Base-by-base conservation (phyloP, 805 yeast species). In the Starmera quercuum region DNA sequence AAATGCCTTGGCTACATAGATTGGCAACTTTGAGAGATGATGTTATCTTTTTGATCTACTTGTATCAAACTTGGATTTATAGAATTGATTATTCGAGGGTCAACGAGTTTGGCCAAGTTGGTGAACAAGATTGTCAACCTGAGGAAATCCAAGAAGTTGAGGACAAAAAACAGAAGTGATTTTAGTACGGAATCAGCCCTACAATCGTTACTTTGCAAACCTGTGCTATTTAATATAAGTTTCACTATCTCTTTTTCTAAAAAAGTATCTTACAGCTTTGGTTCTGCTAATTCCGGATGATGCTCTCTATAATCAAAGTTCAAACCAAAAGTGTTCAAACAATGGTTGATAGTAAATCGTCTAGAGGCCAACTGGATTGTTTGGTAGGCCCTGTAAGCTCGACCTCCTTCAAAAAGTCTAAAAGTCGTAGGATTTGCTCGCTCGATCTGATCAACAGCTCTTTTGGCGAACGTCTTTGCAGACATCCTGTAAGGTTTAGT, bases 1-100 rank as follows among this genome's bases (percentile, higher is more conserved):
- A 61, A 39, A 61, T 61, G 65, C 70, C 69, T 4, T 49, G 60
- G 50, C 41, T 64, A 17, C 66, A 63, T 41, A 50, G 64, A 30
- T 37, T 63, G 31, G 64, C 68, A 6, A 61, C 68, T 2, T 45
- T 64, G 21, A 50, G 67, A 40, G 66, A 63, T 39, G 66, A 61
- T 39, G 58, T 63, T 11, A 60, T 64, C 28, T 63, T 63, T 41
- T 49, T 64, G 33, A 50, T 64, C 26, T 61, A 59, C 37, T 29
- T 65, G 20, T 60, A 61, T 39, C 68, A 63, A 43, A 54, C 64
- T 6, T 59, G 64, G 60, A 42, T 59, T 9, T 63, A 64, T 45
- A 51, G 61, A 36, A 57, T 61, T n/a, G 70, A 63, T 36, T 51
- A 59, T 33, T 27, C 53, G 2, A 54, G 66, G 40, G 47, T 59